Evolutionary conservation across 306 rosid genomes (phyloP), one percentile per base, ranked within the genome.

Genomic region (Rosa lucieae): DNA sequence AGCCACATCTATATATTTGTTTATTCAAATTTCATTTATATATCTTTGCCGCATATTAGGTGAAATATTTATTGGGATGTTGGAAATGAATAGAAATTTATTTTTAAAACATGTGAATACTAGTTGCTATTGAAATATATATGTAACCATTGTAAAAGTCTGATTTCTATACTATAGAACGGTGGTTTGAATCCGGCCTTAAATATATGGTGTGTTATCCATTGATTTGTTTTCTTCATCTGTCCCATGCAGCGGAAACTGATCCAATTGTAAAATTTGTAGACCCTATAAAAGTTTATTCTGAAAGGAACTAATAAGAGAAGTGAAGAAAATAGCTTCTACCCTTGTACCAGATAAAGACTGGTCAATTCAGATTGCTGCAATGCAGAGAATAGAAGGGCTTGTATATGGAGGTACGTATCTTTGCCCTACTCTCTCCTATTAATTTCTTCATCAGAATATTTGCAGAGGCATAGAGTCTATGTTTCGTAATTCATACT

Each of bases 271-370:
- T 87, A 83, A 93, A 96, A 79, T 82, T 84, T 17, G 29, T 84
- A 73, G 98, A 96, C 37, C 93, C 92, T 70, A 84, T 96, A 82
- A 96, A 90, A 89, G 93, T 90, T 67, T 96, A 92, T 83, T 96
- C 99, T 32, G 99, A 96, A 88, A 96, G 90, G 99, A 96, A 77
- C 84, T 96, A 44, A 85, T 88, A 75, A 87, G 97, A 86, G 98
- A 96, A 88, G 48, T 90, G 78, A 97, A 96, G 82, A 96, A 92
- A 92, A 86, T 93, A 88, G 86, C 92, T 75, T 86, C 94, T 73
- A 96, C 86, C 70, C 98, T 96, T 79, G 94, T 96, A 80, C 99
- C 98, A 23, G 99, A 96, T 69, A 96, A 93, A 89, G 99, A 96
- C 83, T 96, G 99, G 99, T 91, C 96, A 15, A 56, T 93, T 73